A percentile compares a stretch with the other conserved stretches of the same genome.
phyloP scores from a whole-genome alignment of 2,329 filamentous ascomycete genomes.

The Diplodia seriata region DNA sequence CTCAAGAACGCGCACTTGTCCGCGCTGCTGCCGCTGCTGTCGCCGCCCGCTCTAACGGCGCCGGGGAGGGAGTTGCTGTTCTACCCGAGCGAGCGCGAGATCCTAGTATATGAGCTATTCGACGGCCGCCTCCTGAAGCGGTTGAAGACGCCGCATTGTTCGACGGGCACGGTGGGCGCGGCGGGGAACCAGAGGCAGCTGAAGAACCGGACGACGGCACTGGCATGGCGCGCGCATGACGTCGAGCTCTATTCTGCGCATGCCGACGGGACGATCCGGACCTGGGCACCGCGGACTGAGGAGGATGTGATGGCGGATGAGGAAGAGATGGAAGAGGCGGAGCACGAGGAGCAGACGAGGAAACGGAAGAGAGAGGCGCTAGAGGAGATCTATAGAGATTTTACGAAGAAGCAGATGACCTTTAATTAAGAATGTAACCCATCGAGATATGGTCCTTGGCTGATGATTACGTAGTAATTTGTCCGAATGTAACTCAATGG shows the following conservation, averaged over 20 bases:
- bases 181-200: conserved; percentile 21
- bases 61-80: conserved; percentile 71
- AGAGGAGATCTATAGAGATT: conserved; percentile 66
- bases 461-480: no score
- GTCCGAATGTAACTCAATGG: no score
- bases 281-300: conserved; percentile 72
- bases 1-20: conserved; percentile 70
- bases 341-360: conserved; percentile 47
- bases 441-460: neutral
- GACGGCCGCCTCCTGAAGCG: conserved; percentile 76
- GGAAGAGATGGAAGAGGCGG: conserved; percentile 48
- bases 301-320: conserved; percentile 55
- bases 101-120: conserved; percentile 80
- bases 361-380: conserved; percentile 76
- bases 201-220: conserved; percentile 68
- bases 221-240: conserved; percentile 76
- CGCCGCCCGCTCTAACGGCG: conserved; percentile 67
- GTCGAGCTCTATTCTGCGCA: conserved; percentile 84
- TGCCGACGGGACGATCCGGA: conserved; percentile 80
- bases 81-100: conserved; percentile 77
- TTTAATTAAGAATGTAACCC: conserved; percentile 3
- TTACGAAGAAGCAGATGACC: conserved; percentile 27
- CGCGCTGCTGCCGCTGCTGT: conserved; percentile 52
- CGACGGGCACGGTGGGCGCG: conserved; percentile 32
- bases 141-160: conserved; percentile 66